Evolutionary conservation across 164 flowering plant genomes (phyloP).

Genomic region (Stephania cephalantha): DNA sequence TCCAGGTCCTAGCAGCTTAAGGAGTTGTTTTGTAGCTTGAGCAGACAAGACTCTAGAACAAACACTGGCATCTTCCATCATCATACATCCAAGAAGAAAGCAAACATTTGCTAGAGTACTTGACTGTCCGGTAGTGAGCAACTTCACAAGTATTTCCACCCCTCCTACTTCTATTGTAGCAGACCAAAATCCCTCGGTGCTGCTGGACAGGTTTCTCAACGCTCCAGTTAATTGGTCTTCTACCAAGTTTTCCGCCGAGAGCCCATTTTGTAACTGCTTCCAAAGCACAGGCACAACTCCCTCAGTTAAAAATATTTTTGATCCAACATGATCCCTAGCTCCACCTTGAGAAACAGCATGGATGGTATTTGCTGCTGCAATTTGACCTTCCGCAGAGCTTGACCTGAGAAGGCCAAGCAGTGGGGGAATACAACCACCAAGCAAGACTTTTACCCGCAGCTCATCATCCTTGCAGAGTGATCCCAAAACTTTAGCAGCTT

Average conservation of each 20-base stretch:
- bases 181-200: constrained; percentile 87
- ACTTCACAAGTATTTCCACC: constrained; percentile 80
- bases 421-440: constrained; percentile 98
- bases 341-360: constrained; percentile 94
- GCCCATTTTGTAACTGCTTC: constrained; percentile 68
- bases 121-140: constrained; percentile 63
- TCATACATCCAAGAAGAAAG: constrained; percentile 88
- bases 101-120: constrained; percentile 90
- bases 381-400: constrained; percentile 72
- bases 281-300: constrained; percentile 94
- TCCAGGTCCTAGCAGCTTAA: constrained; percentile 51
- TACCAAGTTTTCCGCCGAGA: constrained; percentile 60
- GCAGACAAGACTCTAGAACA: constrained; percentile 72
- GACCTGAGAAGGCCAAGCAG: constrained; percentile 88
- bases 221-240: constrained; percentile 76
- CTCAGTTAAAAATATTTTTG: constrained; percentile 92
- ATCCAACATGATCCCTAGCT: constrained; percentile 87
- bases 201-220: constrained; percentile 62
- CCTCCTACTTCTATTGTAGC: constrained; percentile 82
- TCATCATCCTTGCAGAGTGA: constrained; percentile 95
- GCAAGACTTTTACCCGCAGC: constrained; percentile 83
- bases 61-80: constrained; percentile 88
- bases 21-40: constrained; percentile 74
- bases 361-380: constrained; percentile 88
- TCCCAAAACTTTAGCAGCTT: constrained; percentile 87